phyloP scores from a whole-genome alignment of 768 basidiomycete genomes.

The Kwoniella sp. region DNA sequence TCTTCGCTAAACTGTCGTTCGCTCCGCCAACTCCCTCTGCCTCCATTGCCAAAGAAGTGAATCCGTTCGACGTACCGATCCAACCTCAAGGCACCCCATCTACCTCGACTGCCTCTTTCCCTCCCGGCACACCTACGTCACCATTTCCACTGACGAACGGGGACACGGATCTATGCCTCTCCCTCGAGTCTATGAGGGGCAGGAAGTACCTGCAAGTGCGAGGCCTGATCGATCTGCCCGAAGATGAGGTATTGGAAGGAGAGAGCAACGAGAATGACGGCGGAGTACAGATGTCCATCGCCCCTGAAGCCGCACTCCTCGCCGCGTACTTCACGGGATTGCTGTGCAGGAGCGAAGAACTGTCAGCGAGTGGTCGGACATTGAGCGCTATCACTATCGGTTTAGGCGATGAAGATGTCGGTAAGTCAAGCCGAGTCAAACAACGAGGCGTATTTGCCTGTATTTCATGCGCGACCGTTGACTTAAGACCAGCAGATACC shows the following conservation, averaged over 20 bases:
- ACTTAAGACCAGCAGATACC: slow-evolving; percentile 23
- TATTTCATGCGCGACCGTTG: too few species aligned
- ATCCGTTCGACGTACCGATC: slow-evolving; percentile 45
- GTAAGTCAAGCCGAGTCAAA: too few species aligned
- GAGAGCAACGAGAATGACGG: slow-evolving; percentile 23
- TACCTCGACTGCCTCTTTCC: background rate
- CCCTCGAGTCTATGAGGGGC: slow-evolving; percentile 54
- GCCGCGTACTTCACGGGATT: slow-evolving; percentile 45
- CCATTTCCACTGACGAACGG: slow-evolving; percentile 39
- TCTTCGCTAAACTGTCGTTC: slow-evolving; percentile 43
- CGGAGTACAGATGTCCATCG: slow-evolving; percentile 50
- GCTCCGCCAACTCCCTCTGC: slow-evolving; percentile 33
- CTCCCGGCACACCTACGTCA: slow-evolving; percentile 17
- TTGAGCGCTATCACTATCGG: slow-evolving; percentile 45
- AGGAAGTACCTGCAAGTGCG: slow-evolving; percentile 48
- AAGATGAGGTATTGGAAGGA: slow-evolving; percentile 41
- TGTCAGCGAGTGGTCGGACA: slow-evolving; percentile 41
- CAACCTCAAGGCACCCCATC: slow-evolving; percentile 13
- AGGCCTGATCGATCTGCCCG: slow-evolving; percentile 42
- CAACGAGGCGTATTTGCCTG: too few species aligned
- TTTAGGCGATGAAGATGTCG: slow-evolving; percentile 51
- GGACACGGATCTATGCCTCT: slow-evolving; percentile 54
- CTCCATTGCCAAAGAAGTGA: slow-evolving; percentile 25
- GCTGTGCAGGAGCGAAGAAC: slow-evolving; percentile 32
- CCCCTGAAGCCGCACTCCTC: slow-evolving; percentile 36